Percentiles rank a stretch among this genome's conserved stretches.
These are phyloP conservation scores for Spergularia bocconei DNA, from an alignment of 148 eudicot genomes.

Conservation along the genomic window DNA sequence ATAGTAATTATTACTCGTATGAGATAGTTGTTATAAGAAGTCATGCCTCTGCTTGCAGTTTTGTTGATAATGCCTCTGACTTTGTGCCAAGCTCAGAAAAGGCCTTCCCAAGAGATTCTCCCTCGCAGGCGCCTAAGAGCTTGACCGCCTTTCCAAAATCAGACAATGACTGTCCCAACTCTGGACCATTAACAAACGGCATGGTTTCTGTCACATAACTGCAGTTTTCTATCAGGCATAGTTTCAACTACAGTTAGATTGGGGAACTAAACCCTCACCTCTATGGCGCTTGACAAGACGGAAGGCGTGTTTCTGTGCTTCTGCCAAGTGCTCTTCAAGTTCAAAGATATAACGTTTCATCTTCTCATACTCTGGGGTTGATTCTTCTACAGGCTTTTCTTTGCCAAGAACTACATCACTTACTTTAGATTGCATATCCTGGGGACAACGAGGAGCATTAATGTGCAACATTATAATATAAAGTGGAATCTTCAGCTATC, in stretches of 20 bases:
- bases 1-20: not conserved
- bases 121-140: conserved; percentile 86
- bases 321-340: conserved; percentile 92
- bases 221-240: conserved; percentile 17
- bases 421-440: conserved; percentile 89
- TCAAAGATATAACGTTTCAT: conserved; percentile 77
- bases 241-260: not conserved
- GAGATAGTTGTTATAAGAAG: not conserved
- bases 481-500: not conserved
- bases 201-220: conserved; percentile 3
- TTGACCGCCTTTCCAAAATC: conserved; percentile 92
- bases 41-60: conserved; percentile 76
- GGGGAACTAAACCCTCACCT: conserved; percentile 44
- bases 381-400: conserved; percentile 88
- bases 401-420: conserved; percentile 91
- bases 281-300: conserved; percentile 93
- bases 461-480: not conserved
- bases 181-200: conserved; percentile 34
- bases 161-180: conserved; percentile 82
- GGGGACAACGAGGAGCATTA: conserved; percentile 13
- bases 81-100: conserved; percentile 82
- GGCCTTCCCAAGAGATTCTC: conserved; percentile 77
- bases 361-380: conserved; percentile 86
- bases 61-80: conserved; percentile 71
- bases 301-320: conserved; percentile 92